phyloP scores from a whole-genome alignment of 2,329 filamentous ascomycete genomes.

The Aureobasidium mangrovei region DNA sequence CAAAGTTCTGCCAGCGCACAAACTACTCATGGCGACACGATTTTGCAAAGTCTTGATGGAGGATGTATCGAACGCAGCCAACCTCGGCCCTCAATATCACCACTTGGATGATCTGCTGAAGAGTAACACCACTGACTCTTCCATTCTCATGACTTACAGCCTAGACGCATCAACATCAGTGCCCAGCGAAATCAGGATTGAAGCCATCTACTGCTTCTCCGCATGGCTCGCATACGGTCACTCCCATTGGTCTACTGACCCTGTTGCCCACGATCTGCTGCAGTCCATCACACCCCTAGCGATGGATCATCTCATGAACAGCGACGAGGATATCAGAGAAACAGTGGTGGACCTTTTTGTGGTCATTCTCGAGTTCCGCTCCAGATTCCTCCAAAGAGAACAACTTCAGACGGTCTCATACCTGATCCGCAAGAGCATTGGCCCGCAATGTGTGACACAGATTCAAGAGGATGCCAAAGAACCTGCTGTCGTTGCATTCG shows the following conservation, averaged over 20 bases:
- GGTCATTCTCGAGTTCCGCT: constrained; percentile 57
- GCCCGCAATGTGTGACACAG: constrained; percentile 44
- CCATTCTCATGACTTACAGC: neutral
- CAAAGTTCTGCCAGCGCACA: neutral
- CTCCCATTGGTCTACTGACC: constrained; percentile 49
- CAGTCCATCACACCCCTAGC: constrained; percentile 51
- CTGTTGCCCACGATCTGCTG: constrained; percentile 50
- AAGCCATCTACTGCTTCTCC: constrained; percentile 28
- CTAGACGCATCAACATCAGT: neutral
- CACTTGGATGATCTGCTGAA: constrained; percentile 8
- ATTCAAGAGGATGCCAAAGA: constrained; percentile 47
- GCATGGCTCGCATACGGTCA: constrained; percentile 69
- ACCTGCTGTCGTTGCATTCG: constrained; percentile 58
- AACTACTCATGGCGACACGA: constrained; percentile 3
- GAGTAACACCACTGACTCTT: constrained; percentile 4
- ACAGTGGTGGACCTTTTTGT: constrained; percentile 54
- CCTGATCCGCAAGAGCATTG: constrained; percentile 55
- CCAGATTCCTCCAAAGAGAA: constrained; percentile 50
- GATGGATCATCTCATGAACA: constrained; percentile 51
- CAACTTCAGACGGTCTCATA: constrained; percentile 50
- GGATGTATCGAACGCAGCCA: constrained; percentile 1
- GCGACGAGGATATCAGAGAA: constrained; percentile 50
- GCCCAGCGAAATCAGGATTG: constrained; percentile 15
- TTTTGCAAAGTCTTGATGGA: constrained; percentile 11
- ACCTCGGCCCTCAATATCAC: constrained; percentile 4